Percentiles rank a stretch among this genome's conserved stretches.
These are phyloP conservation scores for Wickerhamomyces bovis DNA, from an alignment of 805 yeast genomes.

Conservation along the genomic window DNA sequence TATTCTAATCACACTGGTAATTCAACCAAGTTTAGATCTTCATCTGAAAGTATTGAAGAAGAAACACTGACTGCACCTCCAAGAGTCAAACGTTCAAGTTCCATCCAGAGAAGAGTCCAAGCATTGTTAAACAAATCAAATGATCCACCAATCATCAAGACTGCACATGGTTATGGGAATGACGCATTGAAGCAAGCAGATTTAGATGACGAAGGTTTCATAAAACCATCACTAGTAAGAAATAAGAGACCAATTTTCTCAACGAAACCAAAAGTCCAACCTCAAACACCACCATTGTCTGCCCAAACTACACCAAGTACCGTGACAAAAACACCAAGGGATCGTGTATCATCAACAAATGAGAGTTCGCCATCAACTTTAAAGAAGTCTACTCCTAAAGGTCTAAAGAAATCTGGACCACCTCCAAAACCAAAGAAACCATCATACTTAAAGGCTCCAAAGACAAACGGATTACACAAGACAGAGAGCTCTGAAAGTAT, in stretches of 20 bases:
- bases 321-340: constrained; percentile 15
- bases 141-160: constrained; percentile 44
- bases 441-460: constrained; percentile 36
- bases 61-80: constrained; percentile 9
- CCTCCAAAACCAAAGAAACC: constrained; percentile 71
- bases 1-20: constrained; percentile 11
- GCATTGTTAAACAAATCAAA: constrained; percentile 27
- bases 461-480: constrained; percentile 10
- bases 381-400: constrained; percentile 28
- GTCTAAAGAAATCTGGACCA: constrained; percentile 27
- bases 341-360: constrained; percentile 1
- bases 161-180: constrained; percentile 81
- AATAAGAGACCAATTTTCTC: constrained; percentile 13
- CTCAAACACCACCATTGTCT: constrained; percentile 21
- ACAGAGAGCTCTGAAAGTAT: constrained; percentile 7
- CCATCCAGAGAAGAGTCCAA: constrained; percentile 25
- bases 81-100: constrained; percentile 15
- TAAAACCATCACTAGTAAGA: constrained; percentile 17
- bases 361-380: constrained; percentile 12
- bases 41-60: constrained; percentile 22
- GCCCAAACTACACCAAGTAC: constrained; percentile 25
- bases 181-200: constrained; percentile 36
- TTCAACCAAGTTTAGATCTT: constrained; percentile 12
- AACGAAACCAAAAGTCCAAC: constrained; percentile 11
- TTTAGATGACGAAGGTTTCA: constrained; percentile 23